phyloP scores from a whole-genome alignment of 768 basidiomycete genomes.

The Nidula microcarpa region DNA sequence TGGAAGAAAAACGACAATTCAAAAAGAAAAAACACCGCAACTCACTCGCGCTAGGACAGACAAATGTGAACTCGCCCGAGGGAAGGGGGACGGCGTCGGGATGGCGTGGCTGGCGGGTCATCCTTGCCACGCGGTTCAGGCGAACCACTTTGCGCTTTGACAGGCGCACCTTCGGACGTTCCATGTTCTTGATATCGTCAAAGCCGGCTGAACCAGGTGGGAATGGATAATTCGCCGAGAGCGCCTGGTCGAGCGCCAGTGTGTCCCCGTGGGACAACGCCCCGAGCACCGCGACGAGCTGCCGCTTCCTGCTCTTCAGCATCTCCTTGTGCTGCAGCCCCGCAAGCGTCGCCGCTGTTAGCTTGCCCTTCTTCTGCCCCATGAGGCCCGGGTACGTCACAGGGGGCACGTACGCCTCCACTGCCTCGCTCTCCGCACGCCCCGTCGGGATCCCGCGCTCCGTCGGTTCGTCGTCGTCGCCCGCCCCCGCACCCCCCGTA shows the following conservation, averaged over 20 bases:
- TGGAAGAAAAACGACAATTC: no score
- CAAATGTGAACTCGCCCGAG: conserved; percentile 54
- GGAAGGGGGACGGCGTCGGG: conserved; percentile 48
- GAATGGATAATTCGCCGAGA: conserved; percentile 44
- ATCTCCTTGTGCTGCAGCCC: conserved; percentile 76
- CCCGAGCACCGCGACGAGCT: conserved; percentile 68
- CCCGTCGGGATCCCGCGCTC: conserved; percentile 20
- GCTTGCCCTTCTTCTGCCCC: conserved; percentile 32
- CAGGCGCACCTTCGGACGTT: conserved; percentile 38
- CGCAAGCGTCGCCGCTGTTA: conserved; percentile 59
- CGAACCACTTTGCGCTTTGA: conserved; percentile 55
- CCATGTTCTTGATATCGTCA: conserved; percentile 6
- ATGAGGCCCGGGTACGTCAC: conserved; percentile 5
- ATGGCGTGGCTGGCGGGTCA: conserved; percentile 30
- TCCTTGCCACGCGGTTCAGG: conserved; percentile 41
- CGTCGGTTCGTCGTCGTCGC: conserved; percentile 18
- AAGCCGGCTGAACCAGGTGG: conserved; percentile 6
- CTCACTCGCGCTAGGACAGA: conserved; percentile 70
- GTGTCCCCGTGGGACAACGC: conserved; percentile 65
- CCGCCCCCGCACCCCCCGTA: conserved; percentile 9
- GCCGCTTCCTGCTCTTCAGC: conserved; percentile 63
- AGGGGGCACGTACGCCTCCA: conserved; percentile 12
- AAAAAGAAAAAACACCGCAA: conserved; percentile 24
- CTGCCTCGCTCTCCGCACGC: conserved; percentile 13
- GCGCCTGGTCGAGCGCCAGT: conserved; percentile 74